phyloP scores from a whole-genome alignment of 83 land plant genomes.

The Thuja plicata region DNA sequence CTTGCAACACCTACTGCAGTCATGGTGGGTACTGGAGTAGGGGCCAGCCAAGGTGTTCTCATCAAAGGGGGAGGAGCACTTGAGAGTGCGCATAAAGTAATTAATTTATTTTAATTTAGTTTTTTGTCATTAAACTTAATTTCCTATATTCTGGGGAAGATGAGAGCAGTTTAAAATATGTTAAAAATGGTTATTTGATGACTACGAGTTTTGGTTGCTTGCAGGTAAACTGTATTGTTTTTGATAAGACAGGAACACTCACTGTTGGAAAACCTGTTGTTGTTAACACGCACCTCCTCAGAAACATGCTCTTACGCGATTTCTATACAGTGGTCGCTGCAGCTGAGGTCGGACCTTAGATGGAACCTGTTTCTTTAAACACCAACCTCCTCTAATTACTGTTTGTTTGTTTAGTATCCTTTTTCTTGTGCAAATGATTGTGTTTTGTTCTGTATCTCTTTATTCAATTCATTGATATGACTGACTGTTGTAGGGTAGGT shows the following conservation, averaged over 20 bases:
- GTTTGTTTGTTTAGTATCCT: neutral
- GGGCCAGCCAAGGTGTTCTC: slow-evolving; percentile 88
- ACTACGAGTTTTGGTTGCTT: neutral
- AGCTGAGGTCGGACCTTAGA: slow-evolving; percentile 56
- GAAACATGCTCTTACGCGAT: slow-evolving; percentile 49
- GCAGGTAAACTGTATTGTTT: slow-evolving; percentile 81
- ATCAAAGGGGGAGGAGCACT: slow-evolving; percentile 93
- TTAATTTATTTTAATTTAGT: neutral
- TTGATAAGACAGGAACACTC: slow-evolving; percentile 94
- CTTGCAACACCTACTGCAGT: slow-evolving; percentile 95
- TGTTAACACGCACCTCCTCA: slow-evolving; percentile 62
- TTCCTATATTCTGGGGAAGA: neutral
- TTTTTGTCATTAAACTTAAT: neutral
- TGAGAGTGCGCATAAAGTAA: slow-evolving; percentile 83
- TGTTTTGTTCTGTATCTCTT: neutral
- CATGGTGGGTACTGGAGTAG: slow-evolving; percentile 95
- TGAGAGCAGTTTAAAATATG: neutral
- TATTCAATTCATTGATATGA: neutral
- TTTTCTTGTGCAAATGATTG: neutral
- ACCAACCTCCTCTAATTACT: neutral
- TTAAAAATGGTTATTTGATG: neutral
- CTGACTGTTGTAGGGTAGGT: neutral
- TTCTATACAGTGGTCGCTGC: slow-evolving; percentile 73
- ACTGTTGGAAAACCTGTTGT: slow-evolving; percentile 85
- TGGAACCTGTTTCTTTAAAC: neutral